Percentiles rank a stretch among this genome's conserved stretches.
Conservation (phyloP, 176 grass and related monocot species). For the Leersia perrieri region DNA sequence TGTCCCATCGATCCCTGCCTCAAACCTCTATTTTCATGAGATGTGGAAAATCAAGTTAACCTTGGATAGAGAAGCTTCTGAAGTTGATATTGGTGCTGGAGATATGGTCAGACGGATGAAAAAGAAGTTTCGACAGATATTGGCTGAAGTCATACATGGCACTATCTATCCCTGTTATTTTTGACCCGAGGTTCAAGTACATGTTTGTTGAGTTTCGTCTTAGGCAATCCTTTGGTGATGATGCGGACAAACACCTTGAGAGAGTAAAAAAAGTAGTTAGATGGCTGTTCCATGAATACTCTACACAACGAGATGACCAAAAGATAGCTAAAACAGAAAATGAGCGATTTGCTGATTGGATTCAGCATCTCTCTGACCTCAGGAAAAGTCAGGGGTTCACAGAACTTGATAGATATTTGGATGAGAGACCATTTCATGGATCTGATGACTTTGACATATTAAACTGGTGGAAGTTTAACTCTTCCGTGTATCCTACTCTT, state of each 20-base stretch:
- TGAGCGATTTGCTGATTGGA: not conserved
- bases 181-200: constrained; percentile 3
- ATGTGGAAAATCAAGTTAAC: constrained; percentile 11
- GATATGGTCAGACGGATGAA: not conserved
- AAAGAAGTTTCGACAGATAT: not conserved
- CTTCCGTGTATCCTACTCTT: not conserved
- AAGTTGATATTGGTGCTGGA: not conserved
- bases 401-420: constrained; percentile 15
- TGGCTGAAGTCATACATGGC: not conserved
- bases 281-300: not conserved
- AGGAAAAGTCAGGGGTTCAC: not conserved
- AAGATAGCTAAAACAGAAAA: not conserved
- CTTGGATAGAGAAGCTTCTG: not conserved
- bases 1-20: not conserved
- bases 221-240: not conserved
- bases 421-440: not conserved
- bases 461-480: not conserved
- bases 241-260: not conserved
- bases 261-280: not conserved
- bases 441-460: not conserved
- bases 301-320: not conserved
- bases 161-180: not conserved
- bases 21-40: constrained; percentile 21
- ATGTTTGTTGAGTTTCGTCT: not conserved
- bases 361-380: not conserved